Conservation (phyloP, 352 stramenopile genomes). For the Pythium sp. region DNA sequence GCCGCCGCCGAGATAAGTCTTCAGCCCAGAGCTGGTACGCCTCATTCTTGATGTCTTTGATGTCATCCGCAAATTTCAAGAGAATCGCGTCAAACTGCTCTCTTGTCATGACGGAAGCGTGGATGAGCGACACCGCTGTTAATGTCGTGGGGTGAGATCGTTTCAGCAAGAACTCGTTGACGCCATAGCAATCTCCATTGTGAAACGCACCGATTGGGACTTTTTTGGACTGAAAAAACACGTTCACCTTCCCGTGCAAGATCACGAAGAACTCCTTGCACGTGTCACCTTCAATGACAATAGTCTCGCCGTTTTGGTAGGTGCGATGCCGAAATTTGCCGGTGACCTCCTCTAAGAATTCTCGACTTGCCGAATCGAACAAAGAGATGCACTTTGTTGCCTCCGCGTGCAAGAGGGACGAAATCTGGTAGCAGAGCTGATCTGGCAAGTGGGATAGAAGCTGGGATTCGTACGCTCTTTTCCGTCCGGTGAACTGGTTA, state of each 20-base stretch:
- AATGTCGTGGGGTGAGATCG: slow-evolving; percentile 44
- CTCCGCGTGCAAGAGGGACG: slow-evolving; percentile 60
- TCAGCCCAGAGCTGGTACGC: slow-evolving; percentile 38
- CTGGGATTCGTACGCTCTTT: slow-evolving; percentile 69
- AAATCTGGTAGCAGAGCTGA: slow-evolving; percentile 74
- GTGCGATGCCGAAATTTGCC: slow-evolving; percentile 71
- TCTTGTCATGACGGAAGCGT: slow-evolving; percentile 67
- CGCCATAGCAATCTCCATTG: slow-evolving; percentile 68
- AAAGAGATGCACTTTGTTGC: slow-evolving; percentile 51
- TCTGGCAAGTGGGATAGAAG: slow-evolving; percentile 64
- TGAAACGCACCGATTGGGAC: slow-evolving; percentile 55
- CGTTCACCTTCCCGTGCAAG: slow-evolving; percentile 55
- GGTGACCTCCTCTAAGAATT: slow-evolving; percentile 78
- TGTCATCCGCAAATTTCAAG: slow-evolving; percentile 61
- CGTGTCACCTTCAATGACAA: slow-evolving; percentile 64
- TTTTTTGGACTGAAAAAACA: slow-evolving; percentile 49
- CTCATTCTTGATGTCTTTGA: slow-evolving; percentile 48
- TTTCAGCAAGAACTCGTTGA: slow-evolving; percentile 60
- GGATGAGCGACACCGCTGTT: slow-evolving; percentile 39
- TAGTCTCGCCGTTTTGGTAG: slow-evolving; percentile 70
- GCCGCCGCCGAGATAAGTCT: slow-evolving; percentile 29
- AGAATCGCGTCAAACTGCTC: slow-evolving; percentile 68
- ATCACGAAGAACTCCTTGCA: slow-evolving; percentile 75
- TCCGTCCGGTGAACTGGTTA: slow-evolving; percentile 53
- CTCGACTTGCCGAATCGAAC: slow-evolving; percentile 59